A percentile compares a stretch with the other conserved stretches of the same genome.
These are phyloP conservation scores for Prunus mume DNA, from an alignment of 306 rosid species.

Conservation along the genomic window DNA sequence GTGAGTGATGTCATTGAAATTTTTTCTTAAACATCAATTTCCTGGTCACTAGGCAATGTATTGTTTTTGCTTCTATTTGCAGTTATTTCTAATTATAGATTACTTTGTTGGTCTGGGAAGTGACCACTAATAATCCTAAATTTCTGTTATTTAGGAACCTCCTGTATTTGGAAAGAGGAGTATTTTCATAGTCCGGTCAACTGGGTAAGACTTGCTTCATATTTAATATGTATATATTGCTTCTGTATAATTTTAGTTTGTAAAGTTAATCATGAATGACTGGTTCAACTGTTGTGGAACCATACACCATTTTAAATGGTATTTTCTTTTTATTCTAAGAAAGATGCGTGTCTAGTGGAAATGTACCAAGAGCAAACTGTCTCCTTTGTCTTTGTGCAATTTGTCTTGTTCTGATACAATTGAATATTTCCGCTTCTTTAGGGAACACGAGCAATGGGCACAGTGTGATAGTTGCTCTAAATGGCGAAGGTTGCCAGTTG, in stretches of 20 bases:
- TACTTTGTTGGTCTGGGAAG: neutral
- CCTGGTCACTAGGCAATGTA: neutral
- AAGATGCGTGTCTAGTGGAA: neutral
- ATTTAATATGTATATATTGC: neutral
- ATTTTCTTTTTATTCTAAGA: neutral
- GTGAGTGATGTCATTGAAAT: slow-evolving; percentile 41
- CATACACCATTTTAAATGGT: neutral
- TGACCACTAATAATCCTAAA: neutral
- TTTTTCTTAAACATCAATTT: neutral
- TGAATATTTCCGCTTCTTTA: slow-evolving; percentile 18
- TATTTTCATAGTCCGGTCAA: slow-evolving; percentile 69
- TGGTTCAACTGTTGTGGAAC: slow-evolving; percentile 1
- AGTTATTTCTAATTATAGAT: neutral
- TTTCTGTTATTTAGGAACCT: slow-evolving; percentile 68
- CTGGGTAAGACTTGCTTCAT: slow-evolving; percentile 52
- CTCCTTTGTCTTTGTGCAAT: neutral
- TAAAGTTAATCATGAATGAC: too few relatives aligned
- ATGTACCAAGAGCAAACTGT: neutral
- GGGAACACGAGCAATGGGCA: slow-evolving; percentile 94
- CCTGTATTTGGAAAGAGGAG: slow-evolving; percentile 95
- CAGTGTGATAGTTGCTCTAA: slow-evolving; percentile 92
- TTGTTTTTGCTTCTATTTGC: neutral
- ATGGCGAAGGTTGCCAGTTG: slow-evolving; percentile 90
- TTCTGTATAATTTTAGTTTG: neutral
- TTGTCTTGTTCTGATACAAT: slow-evolving; percentile 5